Conservation (phyloP, 1,284 basidiomycete genomes). For the Marasmius fiardii region DNA sequence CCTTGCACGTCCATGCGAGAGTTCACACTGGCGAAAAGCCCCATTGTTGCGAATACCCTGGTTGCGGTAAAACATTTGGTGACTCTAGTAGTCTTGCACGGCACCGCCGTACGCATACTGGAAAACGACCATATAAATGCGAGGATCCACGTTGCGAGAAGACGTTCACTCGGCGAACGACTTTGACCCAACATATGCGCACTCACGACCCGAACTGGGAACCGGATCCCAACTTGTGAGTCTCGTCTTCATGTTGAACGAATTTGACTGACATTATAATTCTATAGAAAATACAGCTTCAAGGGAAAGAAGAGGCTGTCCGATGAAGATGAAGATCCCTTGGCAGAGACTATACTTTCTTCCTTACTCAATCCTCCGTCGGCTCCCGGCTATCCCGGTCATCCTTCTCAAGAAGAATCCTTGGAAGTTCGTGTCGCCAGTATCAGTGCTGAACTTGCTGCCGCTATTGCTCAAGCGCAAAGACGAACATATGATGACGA, state of each 20-base stretch:
- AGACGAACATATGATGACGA: conserved; percentile 50
- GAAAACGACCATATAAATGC: conserved; percentile 79
- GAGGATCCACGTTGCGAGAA: conserved; percentile 77
- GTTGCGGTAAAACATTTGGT: conserved; percentile 80
- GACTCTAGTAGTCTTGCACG: conserved; percentile 87
- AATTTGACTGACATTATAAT: conserved; percentile 14
- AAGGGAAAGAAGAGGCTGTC: conserved; percentile 65
- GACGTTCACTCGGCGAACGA: conserved; percentile 80
- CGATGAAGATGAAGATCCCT: conserved; percentile 40
- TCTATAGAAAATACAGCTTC: conserved; percentile 68
- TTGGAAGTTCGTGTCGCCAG: conserved; percentile 61
- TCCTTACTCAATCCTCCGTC: conserved; percentile 28
- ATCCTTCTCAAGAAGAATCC: conserved; percentile 34
- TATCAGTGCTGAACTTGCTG: conserved; percentile 71
- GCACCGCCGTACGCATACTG: conserved; percentile 84
- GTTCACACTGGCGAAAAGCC: conserved; percentile 91
- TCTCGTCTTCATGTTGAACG: conserved; percentile 15
- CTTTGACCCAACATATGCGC: conserved; percentile 77
- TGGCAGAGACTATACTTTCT: conserved; percentile 68
- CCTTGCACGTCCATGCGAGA: conserved; percentile 81
- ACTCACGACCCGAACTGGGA: conserved; percentile 80
- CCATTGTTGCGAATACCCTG: conserved; percentile 82
- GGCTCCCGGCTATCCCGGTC: conserved; percentile 10
- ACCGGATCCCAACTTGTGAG: conserved; percentile 76
- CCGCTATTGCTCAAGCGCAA: conserved; percentile 65